A percentile compares a stretch with the other conserved stretches of the same genome.
Evolutionary conservation across 2,329 filamentous ascomycete genomes (phyloP).

Genomic region (Conoideocrella luteorostrata): DNA sequence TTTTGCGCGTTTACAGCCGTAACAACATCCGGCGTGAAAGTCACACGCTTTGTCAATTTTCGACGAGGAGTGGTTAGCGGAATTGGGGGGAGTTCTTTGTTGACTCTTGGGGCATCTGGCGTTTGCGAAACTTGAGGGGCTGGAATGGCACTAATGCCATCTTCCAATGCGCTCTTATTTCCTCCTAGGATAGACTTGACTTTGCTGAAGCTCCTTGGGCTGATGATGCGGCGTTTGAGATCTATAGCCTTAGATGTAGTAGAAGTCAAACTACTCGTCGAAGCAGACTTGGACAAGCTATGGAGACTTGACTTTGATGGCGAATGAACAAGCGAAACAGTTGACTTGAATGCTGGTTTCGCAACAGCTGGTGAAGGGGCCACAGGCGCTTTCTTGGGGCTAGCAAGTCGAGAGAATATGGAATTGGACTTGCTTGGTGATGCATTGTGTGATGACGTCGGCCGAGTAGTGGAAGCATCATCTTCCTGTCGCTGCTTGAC

Average conservation of each 20-base stretch:
- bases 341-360: constrained; percentile 19
- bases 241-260: constrained; percentile 24
- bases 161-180: constrained; percentile 28
- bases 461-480: constrained; percentile 61
- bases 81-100: constrained; percentile 46
- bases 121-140: constrained; percentile 40
- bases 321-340: constrained; percentile 30
- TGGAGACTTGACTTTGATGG: constrained; percentile 40
- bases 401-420: constrained; percentile 56
- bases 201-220: constrained; percentile 45
- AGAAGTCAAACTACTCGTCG: constrained; percentile 22
- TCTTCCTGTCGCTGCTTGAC: constrained; percentile 60
- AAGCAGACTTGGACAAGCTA: constrained; percentile 41
- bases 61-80: constrained; percentile 61
- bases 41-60: constrained; percentile 65
- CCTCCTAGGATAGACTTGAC: constrained; percentile 53
- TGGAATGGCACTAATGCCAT: constrained; percentile 42
- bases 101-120: constrained; percentile 36
- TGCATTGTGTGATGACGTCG: constrained; percentile 43
- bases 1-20: constrained; percentile 36
- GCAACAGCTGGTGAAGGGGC: constrained; percentile 50
- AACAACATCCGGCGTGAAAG: constrained; percentile 69
- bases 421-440: constrained; percentile 34
- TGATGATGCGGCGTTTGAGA: constrained; percentile 33
- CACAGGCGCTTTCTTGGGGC: constrained; percentile 61